These are phyloP conservation scores for Candida sonorensis DNA, from an alignment of 805 yeast species.

Conservation along the genomic window DNA sequence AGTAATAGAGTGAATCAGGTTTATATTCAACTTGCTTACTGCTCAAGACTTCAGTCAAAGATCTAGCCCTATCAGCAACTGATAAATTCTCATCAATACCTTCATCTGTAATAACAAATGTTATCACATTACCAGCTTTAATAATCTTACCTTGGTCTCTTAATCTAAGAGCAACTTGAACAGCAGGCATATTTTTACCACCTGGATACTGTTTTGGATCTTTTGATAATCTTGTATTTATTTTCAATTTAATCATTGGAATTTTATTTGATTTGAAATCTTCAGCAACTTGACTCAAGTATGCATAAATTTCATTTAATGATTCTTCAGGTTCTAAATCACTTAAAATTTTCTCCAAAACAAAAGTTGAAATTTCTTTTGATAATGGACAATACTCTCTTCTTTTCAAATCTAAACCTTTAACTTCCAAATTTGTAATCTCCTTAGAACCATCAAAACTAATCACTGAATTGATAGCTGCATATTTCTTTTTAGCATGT, in stretches of 20 bases:
- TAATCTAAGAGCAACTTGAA: conserved; percentile 82
- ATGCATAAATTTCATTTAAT: conserved; percentile 60
- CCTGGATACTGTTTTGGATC: conserved; percentile 84
- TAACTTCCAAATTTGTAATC: conserved; percentile 66
- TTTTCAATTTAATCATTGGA: conserved; percentile 61
- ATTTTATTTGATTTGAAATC: conserved; percentile 57
- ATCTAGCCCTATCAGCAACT: conserved; percentile 77
- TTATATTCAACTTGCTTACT: conserved; percentile 40
- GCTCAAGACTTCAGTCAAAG: conserved; percentile 66
- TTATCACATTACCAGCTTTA: conserved; percentile 83
- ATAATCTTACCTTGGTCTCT: conserved; percentile 79
- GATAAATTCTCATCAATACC: conserved; percentile 27
- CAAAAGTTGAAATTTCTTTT: conserved; percentile 76
- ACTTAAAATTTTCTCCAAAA: conserved; percentile 63
- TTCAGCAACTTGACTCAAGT: conserved; percentile 53
- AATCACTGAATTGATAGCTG: conserved; percentile 66
- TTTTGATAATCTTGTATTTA: conserved; percentile 83
- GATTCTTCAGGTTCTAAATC: conserved; percentile 75
- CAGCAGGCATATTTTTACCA: conserved; percentile 73
- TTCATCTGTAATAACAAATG: conserved; percentile 67
- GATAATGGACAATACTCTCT: conserved; percentile 94
- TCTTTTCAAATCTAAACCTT: conserved; percentile 94
- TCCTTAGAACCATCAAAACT: conserved; percentile 43
- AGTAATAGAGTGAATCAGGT: conserved; percentile 74
- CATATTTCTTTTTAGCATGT: conserved; percentile 96